Evolutionary conservation across 305 asterid species (phyloP).

Genomic region (Coffea humblotiana): DNA sequence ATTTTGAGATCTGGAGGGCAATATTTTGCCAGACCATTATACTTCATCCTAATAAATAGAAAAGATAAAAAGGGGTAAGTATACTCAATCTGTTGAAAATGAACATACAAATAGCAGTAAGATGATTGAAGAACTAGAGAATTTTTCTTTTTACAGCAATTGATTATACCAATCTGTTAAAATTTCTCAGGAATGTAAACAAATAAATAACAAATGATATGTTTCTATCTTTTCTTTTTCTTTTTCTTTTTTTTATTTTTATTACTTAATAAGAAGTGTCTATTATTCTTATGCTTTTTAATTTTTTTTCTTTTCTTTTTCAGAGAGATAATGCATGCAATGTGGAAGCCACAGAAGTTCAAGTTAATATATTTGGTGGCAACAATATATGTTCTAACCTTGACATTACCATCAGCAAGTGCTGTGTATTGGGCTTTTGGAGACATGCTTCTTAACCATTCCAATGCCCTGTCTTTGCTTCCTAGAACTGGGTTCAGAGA

Average conservation of each 20-base stretch:
- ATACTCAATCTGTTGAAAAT: not conserved
- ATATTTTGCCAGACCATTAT: not conserved
- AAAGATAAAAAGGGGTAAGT: not conserved
- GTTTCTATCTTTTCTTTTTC: not conserved
- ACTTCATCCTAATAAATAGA: not conserved
- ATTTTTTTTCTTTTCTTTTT: not conserved
- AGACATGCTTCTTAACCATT: constrained; percentile 54
- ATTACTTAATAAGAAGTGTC: not conserved
- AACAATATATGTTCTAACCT: constrained; percentile 69
- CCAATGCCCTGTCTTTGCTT: constrained; percentile 74
- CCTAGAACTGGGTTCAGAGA: constrained; percentile 74
- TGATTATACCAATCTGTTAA: too few species aligned
- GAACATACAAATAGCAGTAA: not conserved
- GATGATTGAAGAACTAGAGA: not conserved
- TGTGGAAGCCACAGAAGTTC: constrained; percentile 91
- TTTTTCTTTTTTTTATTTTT: not conserved
- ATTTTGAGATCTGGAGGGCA: not conserved
- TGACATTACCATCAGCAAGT: constrained; percentile 79
- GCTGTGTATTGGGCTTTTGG: constrained; percentile 96
- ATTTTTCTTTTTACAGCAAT: too few species aligned
- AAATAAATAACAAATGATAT: too few species aligned
- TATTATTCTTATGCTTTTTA: not conserved
- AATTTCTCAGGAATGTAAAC: too few species aligned
- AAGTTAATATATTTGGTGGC: constrained; percentile 71
- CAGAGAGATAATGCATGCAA: constrained; percentile 81